Base-by-base conservation (phyloP, 306 rosid genomes). In the Cicer chorassanicum region DNA sequence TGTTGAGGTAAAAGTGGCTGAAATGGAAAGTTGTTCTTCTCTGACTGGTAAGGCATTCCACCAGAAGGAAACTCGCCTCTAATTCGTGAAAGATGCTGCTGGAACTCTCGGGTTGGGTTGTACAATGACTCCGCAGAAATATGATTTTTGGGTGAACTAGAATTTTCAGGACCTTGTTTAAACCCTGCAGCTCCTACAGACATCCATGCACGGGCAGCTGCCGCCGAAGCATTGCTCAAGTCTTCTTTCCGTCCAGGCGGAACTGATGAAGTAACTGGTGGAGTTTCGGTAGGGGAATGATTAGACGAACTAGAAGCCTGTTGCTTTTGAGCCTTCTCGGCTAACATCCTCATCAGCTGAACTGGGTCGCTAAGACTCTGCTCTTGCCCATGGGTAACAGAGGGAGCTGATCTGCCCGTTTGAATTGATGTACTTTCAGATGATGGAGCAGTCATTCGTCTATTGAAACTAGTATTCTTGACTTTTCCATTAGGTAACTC, bases 131-230 rank as follows among this genome's bases (percentile, higher is more conserved):
- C 93, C 10, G 92, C 96, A 55, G 91, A 85, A 64, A 88, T 90
- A 70, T 85, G 97, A 66, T 56, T 84, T 68, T 84, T 88, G 8
- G 96, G 86, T 73, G 87, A 82, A 21, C 84, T 77, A 11, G 88
- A 83, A 85, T 39, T 88, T 38, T 92, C 98, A 18, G 85, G 78
- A 16, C 87, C 90, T 75, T 85, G 94, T 82, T 88, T 95, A 83
- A 88, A 90, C 7, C 93, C 91, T 80, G 92, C 96, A 34, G 96
- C 96, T 53, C 99, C 99, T 24, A 92, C 82, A 9, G 99, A 92
- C 98, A 95, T 95, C 99, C 99, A 95, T 48, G 97, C 99, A 19
- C 96, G 96, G 39, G 99, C 96, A 68, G 99, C 93, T 38, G 90
- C 91, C 6, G 94, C 96, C 6, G 98, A 86, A 53, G 99, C 98